Base-by-base conservation (phyloP, 2,329 filamentous ascomycete species). In the Amauroascus verrucosus region DNA sequence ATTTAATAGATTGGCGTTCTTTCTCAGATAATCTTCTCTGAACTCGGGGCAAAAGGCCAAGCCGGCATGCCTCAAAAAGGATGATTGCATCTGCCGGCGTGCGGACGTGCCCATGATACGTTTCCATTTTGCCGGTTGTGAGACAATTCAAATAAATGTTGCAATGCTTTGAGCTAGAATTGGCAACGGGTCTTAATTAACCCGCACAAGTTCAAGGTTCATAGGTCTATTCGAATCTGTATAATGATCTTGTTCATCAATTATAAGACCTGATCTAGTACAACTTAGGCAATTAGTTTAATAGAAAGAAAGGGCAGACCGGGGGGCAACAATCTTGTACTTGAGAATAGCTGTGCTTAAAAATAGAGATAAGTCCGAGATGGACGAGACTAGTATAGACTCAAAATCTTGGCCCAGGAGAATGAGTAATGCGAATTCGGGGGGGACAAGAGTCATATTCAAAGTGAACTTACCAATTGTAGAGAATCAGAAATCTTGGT, bases 71-170 rank as follows among this genome's bases (percentile, higher is more conserved):
- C 72, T 97, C 93, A 67, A 98, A 97, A n/a, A 98, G 78, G 67
- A 96, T 90, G 73, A 98, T 96, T 62, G 93, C 93, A 72, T 98
- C 93, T 64, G 83, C 85, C 37, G 93, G 91, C n/a, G 90, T 94
- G 72, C 90, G 87, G 65, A 98, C 90, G 68, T 88, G 86, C 58
- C 93, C 93, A 74, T 91, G 81, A 67, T 97, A 98, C 45, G 93
- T 98, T 75, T 98, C 93, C 91, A 97, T 97, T 32, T 51, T 49
- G 8, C 20, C n/a, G 7, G n/a, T 30, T 28, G 18, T 32, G 20
- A 37, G 38, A 35, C 3, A 24, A 35, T 22, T 16, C n/a, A n/a
- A 37, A 18, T 5, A 37, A n/a, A 20, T 18, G n/a, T 14, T 20
- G n/a, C 18, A 9, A 18, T 38, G 4, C 6, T 32, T 13, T 32